These are phyloP conservation scores for Penicillium malachiteum DNA, from an alignment of 495 filamentous ascomycete genomes.

Conservation along the genomic window DNA sequence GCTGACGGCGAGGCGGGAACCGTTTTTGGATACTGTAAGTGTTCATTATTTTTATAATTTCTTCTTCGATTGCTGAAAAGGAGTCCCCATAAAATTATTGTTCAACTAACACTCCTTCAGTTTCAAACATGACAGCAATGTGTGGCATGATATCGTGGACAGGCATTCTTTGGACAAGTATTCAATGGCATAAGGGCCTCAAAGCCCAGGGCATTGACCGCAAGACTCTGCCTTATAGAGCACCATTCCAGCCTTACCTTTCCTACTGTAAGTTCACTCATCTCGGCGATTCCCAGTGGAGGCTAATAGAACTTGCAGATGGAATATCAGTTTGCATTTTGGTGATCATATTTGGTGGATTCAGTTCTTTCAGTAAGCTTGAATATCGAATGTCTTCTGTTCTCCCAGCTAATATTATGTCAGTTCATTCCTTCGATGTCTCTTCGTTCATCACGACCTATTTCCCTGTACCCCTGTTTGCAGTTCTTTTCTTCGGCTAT, in stretches of 20 bases:
- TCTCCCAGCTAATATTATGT: not conserved
- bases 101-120: constrained; percentile 2
- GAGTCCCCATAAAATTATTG: not conserved
- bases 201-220: constrained; percentile 15
- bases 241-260: constrained; percentile 19
- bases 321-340: constrained; percentile 20
- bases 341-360: constrained; percentile 26
- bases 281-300: not conserved
- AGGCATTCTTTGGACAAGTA: constrained; percentile 20
- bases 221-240: constrained; percentile 11
- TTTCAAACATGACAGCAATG: constrained; percentile 24
- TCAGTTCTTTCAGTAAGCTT: constrained; percentile 23
- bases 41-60: too few species aligned
- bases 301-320: constrained; percentile 3
- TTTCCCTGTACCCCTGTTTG: constrained; percentile 19
- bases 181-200: constrained; percentile 15
- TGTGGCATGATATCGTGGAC: constrained; percentile 26
- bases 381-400: not conserved
- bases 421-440: constrained; percentile 17
- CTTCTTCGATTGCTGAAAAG: not conserved
- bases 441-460: constrained; percentile 23
- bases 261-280: constrained; percentile 17
- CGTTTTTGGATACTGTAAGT: constrained; percentile 24
- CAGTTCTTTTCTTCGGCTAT: constrained; percentile 20
- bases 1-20: constrained; percentile 18